Evolutionary conservation across 148 eudicot genomes (phyloP).

Genomic region (Rhododendron molle): DNA sequence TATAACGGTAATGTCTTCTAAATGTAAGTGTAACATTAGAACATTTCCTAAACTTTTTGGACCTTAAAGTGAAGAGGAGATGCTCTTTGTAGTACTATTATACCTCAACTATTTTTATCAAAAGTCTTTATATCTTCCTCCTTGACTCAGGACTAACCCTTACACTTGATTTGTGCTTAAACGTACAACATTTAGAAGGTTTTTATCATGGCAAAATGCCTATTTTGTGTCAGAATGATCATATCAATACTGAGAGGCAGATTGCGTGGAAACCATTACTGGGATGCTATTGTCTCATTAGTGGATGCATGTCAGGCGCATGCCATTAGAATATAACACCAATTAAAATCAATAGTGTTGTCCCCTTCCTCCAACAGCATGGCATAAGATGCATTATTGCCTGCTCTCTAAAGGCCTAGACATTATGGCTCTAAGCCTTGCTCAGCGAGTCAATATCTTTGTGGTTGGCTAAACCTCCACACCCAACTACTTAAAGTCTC

Average conservation of each 20-base stretch:
- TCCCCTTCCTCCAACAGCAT: neutral
- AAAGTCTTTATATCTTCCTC: neutral
- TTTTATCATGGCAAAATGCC: neutral
- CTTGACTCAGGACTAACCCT: neutral
- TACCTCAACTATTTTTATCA: neutral
- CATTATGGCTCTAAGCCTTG: neutral
- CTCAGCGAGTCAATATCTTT: neutral
- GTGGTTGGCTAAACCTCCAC: neutral
- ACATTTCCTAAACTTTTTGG: neutral
- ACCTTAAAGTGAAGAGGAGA: neutral
- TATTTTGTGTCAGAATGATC: neutral
- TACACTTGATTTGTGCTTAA: neutral
- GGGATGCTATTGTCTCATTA: neutral
- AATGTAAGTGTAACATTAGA: neutral
- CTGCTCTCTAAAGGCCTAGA: neutral
- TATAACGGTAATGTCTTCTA: neutral
- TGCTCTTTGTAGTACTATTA: neutral
- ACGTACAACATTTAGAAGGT: neutral
- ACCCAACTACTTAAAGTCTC: neutral
- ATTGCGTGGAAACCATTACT: neutral
- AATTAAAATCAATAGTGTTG: neutral
- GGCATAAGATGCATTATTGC: neutral
- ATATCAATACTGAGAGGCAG: neutral
- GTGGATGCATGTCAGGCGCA: neutral
- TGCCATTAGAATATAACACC: neutral